Base-by-base conservation (phyloP, 2,329 filamentous ascomycete genomes). In the Alternaria sp. region DNA sequence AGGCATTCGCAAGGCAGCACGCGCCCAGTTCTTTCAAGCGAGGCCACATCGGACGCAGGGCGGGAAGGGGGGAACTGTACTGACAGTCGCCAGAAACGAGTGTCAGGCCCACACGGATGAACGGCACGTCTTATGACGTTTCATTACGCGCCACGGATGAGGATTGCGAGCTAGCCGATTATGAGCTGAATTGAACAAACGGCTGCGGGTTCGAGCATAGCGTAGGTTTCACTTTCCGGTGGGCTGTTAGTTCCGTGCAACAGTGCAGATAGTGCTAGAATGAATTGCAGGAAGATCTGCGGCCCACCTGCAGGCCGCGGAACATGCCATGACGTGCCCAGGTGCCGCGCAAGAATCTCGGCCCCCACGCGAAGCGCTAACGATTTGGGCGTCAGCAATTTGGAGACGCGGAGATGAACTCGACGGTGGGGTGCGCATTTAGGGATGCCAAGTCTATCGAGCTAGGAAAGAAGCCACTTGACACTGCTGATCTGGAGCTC, bases 131-230 rank as follows among this genome's bases (percentile, higher is more conserved):
- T 75, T 66, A 80, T 61, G 73, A 77, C 20, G 84, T 87, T 18
- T 79, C 92, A 28, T 84, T 93, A 57, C 86, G 87, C 75, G 85
- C 84, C 71, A 91, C 88, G 45, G 93, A 93, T 78, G 76, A 82
- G 55, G 92, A 89, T 81, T 88, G 91, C 23, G 64, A 66, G 6
- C 84, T 91, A 9, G 86, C 86, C 2, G 69, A 75, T 5, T 89
- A 85, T 65, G 89, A 90, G 0, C 64, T 70, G 3, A 70, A 80
- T 3, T 92, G 83, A 81, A 80, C 82, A 0, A 59, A 78, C 6
- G 64, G 71, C 18, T 85, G 84, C 70, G 71, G 73, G 3, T 87
- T 88, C 65, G 74, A 78, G 55, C 88, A 90, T 80, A 74, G 87
- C 83, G 64, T 80, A 65, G 57, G 77, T 68, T n/a, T 20, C 25